Conservation (phyloP, 495 filamentous ascomycete genomes). For the Aspergillus asperescens region DNA sequence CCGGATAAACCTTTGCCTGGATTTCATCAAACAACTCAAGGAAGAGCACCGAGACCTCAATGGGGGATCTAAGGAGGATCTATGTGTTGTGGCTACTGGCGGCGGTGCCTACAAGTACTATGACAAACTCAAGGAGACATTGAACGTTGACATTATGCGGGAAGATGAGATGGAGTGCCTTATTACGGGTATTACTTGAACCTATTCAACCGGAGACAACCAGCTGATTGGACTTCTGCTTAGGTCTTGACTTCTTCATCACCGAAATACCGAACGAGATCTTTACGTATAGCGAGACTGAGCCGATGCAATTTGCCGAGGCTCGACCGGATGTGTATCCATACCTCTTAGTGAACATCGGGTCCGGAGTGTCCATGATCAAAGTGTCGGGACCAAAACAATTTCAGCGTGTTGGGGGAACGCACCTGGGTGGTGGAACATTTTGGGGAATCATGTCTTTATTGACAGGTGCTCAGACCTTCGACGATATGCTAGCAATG, state of each 20-base stretch:
- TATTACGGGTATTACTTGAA: conserved; percentile 65
- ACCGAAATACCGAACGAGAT: conserved; percentile 94
- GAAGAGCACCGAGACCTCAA: conserved; percentile 69
- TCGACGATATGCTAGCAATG: conserved; percentile 93
- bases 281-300: conserved; percentile 85
- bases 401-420: conserved; percentile 87
- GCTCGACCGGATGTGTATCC: conserved; percentile 77
- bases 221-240: conserved; percentile 4
- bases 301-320: conserved; percentile 80
- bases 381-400: conserved; percentile 86
- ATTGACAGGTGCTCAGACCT: conserved; percentile 81
- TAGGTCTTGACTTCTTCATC: conserved; percentile 96
- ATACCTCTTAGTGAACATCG: conserved; percentile 96
- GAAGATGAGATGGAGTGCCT: conserved; percentile 99
- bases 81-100: conserved; percentile 91
- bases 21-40: conserved; percentile 79
- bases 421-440: conserved; percentile 89
- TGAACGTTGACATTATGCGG: conserved; percentile 79
- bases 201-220: not conserved
- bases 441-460: conserved; percentile 91
- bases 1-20: conserved; percentile 81
- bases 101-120: conserved; percentile 96
- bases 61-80: conserved; percentile 55
- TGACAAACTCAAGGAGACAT: conserved; percentile 71
- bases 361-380: conserved; percentile 97